Evolutionary conservation across 148 eudicot genomes (phyloP), one percentile per base, ranked within the genome.

Genomic region (Cornus florida): DNA sequence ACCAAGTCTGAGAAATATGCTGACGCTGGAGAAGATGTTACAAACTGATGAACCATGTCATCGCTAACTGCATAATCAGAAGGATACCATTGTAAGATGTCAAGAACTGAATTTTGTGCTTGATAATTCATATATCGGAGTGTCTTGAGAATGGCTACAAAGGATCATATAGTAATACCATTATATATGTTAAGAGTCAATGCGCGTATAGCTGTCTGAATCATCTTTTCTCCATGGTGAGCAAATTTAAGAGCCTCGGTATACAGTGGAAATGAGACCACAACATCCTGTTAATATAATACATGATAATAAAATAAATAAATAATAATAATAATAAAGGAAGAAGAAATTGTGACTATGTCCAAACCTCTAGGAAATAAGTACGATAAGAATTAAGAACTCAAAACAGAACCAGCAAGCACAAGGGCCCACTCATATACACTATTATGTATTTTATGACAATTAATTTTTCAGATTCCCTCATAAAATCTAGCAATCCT

Each of bases 1-100:
- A 86, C 79, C 73, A 89, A 75, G 79, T 89, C 92, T 22, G 82
- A 80, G 81, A 87, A 89, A 77, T 87, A 87, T 32, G 77, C 81
- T 1, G 89, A 89, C 64, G 70, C 86, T 38, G 92, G 89, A 85
- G 90, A 77, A 74, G 84, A 78, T 23, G 78, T 83, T 71, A 89
- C 75, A 82, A 81, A 89, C 64, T 78, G 82, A 71, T 65, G 83
- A 78, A 89, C 85, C 89, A 82, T 83, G 67, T 83, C 92, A 82
- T 89, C 90, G 31, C 90, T 82, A 79, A 87, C 92, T 89, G 90
- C 88, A 89, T 66, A 79, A 48, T 69, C 77, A 86, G 81, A 81
- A 79, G 57, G 79, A 70, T 33, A 71, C 74, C 68, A 28, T 76
- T 72, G 85, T 84, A 73, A 81, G 77, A 77, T 82, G 35, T 79